phyloP scores from a whole-genome alignment of 768 basidiomycete genomes.

The Hortiboletus campestris region DNA sequence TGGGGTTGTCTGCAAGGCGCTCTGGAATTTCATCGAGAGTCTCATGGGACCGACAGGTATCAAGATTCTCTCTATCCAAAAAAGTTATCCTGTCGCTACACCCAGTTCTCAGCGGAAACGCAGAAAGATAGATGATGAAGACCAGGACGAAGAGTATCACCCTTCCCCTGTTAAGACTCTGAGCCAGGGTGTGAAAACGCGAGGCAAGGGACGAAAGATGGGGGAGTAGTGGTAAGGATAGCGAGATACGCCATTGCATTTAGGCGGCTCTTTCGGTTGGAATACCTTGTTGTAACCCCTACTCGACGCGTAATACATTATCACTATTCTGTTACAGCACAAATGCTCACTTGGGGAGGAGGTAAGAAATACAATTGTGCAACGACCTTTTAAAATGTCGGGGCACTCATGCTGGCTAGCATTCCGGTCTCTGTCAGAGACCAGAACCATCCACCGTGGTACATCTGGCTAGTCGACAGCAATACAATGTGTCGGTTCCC shows the following conservation, averaged over 20 bases:
- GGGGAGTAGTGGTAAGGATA: not conserved
- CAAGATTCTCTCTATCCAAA: slow-evolving; percentile 29
- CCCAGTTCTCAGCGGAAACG: slow-evolving; percentile 31
- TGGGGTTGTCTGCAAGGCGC: slow-evolving; percentile 45
- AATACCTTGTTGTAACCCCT: not conserved
- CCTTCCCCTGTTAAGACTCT: slow-evolving; percentile 43
- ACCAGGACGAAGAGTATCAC: slow-evolving; percentile 48
- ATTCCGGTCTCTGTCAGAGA: not conserved
- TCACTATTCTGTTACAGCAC: not conserved
- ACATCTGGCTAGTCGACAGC: not conserved
- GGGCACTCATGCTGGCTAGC: not conserved
- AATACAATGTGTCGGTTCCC: not conserved
- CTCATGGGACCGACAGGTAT: slow-evolving; percentile 34
- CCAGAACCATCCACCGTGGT: not conserved
- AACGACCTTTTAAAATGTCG: not conserved
- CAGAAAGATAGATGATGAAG: slow-evolving; percentile 24
- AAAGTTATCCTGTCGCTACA: slow-evolving; percentile 1
- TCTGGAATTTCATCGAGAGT: slow-evolving; percentile 58
- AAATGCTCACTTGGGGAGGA: not conserved
- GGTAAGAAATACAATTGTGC: not conserved
- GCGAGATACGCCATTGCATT: not conserved
- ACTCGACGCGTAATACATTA: not conserved
- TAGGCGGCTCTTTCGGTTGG: not conserved
- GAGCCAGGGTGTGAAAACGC: slow-evolving; percentile 40
- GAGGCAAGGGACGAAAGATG: slow-evolving; percentile 36